Percentiles rank a stretch among this genome's conserved stretches.
These are phyloP conservation scores for Diaporthe ilicicola DNA, from an alignment of 2,329 filamentous ascomycete species.

Conservation along the genomic window DNA sequence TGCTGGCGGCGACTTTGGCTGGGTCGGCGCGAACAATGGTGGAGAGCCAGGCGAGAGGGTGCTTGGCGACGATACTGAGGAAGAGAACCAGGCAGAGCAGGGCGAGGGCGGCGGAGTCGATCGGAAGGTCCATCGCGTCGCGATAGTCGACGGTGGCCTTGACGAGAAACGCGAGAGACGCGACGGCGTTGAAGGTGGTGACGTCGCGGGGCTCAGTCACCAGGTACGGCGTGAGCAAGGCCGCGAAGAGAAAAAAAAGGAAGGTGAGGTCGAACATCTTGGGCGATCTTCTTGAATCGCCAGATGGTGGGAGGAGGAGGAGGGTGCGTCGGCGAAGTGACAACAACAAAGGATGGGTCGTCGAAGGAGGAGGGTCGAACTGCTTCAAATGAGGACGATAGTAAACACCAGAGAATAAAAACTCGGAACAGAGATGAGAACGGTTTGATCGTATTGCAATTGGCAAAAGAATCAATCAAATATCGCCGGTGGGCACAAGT, in stretches of 20 bases:
- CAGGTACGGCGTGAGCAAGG: background rate
- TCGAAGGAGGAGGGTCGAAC: background rate
- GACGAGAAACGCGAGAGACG: background rate
- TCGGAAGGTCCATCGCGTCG: too few relatives aligned
- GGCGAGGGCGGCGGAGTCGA: background rate
- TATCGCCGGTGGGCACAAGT: background rate
- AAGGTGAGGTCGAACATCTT: background rate
- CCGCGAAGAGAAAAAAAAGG: background rate
- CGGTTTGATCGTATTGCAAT: slow-evolving; percentile 3
- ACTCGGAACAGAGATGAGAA: background rate
- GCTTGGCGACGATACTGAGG: background rate
- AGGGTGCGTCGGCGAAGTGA: too few relatives aligned
- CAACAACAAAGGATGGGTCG: too few relatives aligned
- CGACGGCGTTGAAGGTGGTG: background rate
- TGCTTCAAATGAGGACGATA: background rate
- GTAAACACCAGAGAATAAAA: background rate
- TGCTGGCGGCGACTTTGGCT: background rate
- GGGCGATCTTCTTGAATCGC: background rate
- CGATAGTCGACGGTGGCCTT: too few relatives aligned
- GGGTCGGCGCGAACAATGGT: background rate
- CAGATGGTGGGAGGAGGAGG: background rate
- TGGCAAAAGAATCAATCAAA: background rate
- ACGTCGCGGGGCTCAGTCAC: background rate
- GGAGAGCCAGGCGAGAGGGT: background rate
- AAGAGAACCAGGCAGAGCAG: background rate